Base-by-base conservation (phyloP, 2,329 filamentous ascomycete species). In the Periconia sp. region DNA sequence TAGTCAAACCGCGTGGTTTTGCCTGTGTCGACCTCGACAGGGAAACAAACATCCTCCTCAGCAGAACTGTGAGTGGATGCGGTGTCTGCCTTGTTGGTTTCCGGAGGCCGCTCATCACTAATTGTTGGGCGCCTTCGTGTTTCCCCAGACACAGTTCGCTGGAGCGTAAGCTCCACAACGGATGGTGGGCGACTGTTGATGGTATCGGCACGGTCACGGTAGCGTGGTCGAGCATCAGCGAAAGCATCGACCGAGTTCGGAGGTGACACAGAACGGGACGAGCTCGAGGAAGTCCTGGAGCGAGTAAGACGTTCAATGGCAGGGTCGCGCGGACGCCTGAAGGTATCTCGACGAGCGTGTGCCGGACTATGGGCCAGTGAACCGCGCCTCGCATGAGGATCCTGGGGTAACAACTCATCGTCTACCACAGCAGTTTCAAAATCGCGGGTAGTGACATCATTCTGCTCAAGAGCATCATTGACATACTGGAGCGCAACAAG, bases 241-340 rank as follows among this genome's bases (percentile, higher is more conserved):
- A 99, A 99, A 3, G 94, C 94, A 73, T 97, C 96, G 48, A 99
- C 92, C 0, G 94, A 99, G 74, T 97, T 99, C 8, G 94, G 94
- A 11, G 93, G 93, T 6, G 94, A 97, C 2, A 85, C 79, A 1
- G 90, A 91, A 51, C 91, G 83, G 45, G 83, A 85, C 19, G 82
- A 82, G 2, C 74, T 70, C 5, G 81, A 83, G 17, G 79, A 80
- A 18, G 73, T 73, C 53, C 79, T 72, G 37, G 80, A 82, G 47
- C 74, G 69, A 41, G 68, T 60, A 42, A 69, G 49, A 41, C 63
- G 66, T 51, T 74, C 70, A 10, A 72, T 57, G 23, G 65, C 62
- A 35, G 62, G 65, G 49, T 74, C 69, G 42, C 74, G 63, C 57
- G 71, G 62, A 19, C 77, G 74, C 41, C 77, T 68, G 56, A 80